Conservation (phyloP, 345 rosid genomes). For the Odontarrhena argentea region DNA sequence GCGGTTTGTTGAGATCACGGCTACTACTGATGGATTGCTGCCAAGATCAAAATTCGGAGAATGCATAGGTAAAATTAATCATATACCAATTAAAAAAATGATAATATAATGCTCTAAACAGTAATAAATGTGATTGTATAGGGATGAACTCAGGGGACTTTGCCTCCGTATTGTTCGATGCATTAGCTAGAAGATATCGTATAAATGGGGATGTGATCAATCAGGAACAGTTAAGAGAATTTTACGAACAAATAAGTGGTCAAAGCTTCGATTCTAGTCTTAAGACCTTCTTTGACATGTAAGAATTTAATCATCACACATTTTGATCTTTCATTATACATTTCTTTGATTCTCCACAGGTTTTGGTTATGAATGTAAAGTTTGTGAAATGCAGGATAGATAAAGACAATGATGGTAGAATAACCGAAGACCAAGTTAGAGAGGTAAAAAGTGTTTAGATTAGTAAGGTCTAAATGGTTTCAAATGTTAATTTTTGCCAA, state of each 20-base stretch:
- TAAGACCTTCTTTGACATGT: slow-evolving; percentile 72
- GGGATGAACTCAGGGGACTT: slow-evolving; percentile 74
- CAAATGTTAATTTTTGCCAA: not conserved
- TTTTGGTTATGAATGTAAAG: not conserved
- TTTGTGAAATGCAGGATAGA: slow-evolving; percentile 57
- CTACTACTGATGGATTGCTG: slow-evolving; percentile 48
- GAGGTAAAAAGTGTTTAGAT: slow-evolving; percentile 44
- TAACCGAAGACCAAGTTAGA: slow-evolving; percentile 60
- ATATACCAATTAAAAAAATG: too few relatives aligned
- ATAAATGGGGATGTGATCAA: slow-evolving; percentile 50
- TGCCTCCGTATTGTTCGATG: slow-evolving; percentile 57
- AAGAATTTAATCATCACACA: not conserved
- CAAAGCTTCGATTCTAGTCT: slow-evolving; percentile 75
- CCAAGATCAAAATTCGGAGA: slow-evolving; percentile 58
- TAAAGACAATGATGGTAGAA: slow-evolving; percentile 68
- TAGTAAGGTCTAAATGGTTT: slow-evolving; percentile 2
- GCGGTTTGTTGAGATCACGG: slow-evolving; percentile 54
- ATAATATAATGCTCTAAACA: too few relatives aligned
- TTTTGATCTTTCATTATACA: not conserved
- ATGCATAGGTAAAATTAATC: slow-evolving; percentile 55
- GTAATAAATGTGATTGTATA: slow-evolving; percentile 12
- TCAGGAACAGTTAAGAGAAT: slow-evolving; percentile 45
- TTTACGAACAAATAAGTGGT: slow-evolving; percentile 69
- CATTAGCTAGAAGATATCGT: slow-evolving; percentile 54
- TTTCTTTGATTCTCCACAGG: slow-evolving; percentile 4